These are phyloP conservation scores for Phytophthora litchii DNA, from an alignment of 352 stramenopile species.

Conservation along the genomic window DNA sequence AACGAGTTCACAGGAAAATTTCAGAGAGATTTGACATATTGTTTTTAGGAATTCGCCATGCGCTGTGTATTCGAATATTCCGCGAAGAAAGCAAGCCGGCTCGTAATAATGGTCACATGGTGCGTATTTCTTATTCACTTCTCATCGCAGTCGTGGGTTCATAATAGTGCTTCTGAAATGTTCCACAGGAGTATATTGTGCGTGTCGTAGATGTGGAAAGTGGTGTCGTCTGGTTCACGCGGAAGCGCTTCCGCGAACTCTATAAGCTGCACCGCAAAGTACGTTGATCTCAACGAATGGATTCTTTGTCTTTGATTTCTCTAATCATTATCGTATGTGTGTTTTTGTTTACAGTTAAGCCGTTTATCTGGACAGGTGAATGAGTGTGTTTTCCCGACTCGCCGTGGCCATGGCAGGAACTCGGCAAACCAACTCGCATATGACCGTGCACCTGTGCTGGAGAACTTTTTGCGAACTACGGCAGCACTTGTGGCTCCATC, in stretches of 20 bases:
- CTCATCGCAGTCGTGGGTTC: background rate
- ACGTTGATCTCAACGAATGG: slow-evolving; percentile 4
- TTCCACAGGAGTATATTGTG: slow-evolving; percentile 80
- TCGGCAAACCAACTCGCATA: slow-evolving; percentile 64
- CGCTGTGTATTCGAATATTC: slow-evolving; percentile 79
- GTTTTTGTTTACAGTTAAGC: slow-evolving; percentile 47
- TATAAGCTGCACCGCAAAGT: slow-evolving; percentile 87
- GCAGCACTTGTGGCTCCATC: slow-evolving; percentile 77
- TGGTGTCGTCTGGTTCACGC: slow-evolving; percentile 85
- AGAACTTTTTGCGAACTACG: slow-evolving; percentile 77
- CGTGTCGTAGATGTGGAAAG: slow-evolving; percentile 86
- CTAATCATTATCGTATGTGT: slow-evolving; percentile 7
- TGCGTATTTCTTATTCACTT: slow-evolving; percentile 27
- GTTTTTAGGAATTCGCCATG: slow-evolving; percentile 76
- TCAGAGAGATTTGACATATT: slow-evolving; percentile 2
- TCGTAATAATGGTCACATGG: slow-evolving; percentile 71
- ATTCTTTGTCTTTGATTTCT: background rate
- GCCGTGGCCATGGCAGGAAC: slow-evolving; percentile 59
- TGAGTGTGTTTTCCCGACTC: slow-evolving; percentile 75
- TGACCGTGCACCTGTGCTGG: slow-evolving; percentile 72
- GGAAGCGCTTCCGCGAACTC: slow-evolving; percentile 82
- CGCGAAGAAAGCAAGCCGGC: slow-evolving; percentile 61
- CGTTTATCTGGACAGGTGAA: slow-evolving; percentile 69
- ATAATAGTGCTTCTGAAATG: slow-evolving; percentile 1
- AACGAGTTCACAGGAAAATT: background rate